phyloP scores from a whole-genome alignment of 306 rosid species.

The Rosa lucieae region DNA sequence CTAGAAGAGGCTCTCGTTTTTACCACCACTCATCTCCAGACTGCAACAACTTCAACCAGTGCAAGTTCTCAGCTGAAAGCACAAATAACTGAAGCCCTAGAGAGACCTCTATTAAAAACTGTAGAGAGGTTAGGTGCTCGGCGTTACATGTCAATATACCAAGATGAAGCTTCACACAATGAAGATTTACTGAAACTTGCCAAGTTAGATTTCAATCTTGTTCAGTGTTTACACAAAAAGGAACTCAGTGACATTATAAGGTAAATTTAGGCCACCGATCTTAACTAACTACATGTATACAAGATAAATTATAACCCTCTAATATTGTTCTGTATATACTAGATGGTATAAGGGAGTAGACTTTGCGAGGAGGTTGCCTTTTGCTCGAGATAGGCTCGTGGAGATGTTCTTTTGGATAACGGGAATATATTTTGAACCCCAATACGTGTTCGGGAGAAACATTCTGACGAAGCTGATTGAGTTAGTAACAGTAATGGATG shows the following conservation, averaged over 20 bases:
- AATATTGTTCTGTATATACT: neutral
- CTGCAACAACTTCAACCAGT: no score
- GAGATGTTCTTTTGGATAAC: slow-evolving; percentile 29
- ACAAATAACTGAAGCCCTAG: no score
- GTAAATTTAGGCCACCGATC: neutral
- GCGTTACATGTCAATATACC: neutral
- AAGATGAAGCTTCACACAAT: slow-evolving; percentile 24
- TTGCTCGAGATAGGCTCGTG: slow-evolving; percentile 34
- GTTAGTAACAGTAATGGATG: slow-evolving; percentile 24
- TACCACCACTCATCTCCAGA: no score
- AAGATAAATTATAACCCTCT: neutral
- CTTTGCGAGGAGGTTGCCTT: slow-evolving; percentile 18
- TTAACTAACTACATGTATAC: neutral
- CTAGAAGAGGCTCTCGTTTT: no score
- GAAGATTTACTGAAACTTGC: slow-evolving; percentile 23
- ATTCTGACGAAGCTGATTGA: slow-evolving; percentile 8
- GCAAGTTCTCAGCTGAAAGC: no score
- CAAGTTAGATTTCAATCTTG: slow-evolving; percentile 33
- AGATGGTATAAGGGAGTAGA: slow-evolving; percentile 45
- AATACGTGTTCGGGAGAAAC: slow-evolving; percentile 19
- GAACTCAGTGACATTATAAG: slow-evolving; percentile 25
- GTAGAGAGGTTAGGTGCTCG: no score
- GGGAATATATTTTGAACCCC: neutral
- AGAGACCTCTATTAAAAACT: no score
- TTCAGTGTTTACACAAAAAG: slow-evolving; percentile 25